Evolutionary conservation across 2,329 filamentous ascomycete genomes (phyloP).

Genomic region (Colletotrichum brevisporum): DNA sequence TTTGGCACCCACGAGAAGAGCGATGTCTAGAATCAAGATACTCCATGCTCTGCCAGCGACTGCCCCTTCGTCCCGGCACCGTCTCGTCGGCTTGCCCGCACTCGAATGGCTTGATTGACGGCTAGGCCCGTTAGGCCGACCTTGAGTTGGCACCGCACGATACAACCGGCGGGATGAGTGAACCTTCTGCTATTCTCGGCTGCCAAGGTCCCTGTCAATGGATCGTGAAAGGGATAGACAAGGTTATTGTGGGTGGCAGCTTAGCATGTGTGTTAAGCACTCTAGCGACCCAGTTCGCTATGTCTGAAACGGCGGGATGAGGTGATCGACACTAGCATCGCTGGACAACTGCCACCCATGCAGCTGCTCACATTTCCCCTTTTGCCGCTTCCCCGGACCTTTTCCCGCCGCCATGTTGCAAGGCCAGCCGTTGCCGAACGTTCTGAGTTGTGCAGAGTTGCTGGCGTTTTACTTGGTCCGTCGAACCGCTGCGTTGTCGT

Average conservation of each 20-base stretch:
- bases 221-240: not conserved
- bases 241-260: not conserved
- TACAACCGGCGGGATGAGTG: not conserved
- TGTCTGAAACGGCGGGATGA: conserved; percentile 6
- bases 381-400: too few relatives aligned
- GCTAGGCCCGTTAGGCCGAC: conserved; percentile 4
- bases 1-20: not conserved
- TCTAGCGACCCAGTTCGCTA: not conserved
- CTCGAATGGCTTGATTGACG: not conserved
- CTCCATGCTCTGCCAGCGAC: not conserved
- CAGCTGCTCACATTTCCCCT: not conserved
- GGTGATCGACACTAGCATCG: not conserved
- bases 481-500: too few relatives aligned
- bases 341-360: not conserved
- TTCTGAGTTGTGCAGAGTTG: too few relatives aligned
- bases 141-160: not conserved
- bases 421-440: too few relatives aligned
- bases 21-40: not conserved
- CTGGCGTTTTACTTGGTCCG: too few relatives aligned
- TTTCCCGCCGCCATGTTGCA: too few relatives aligned
- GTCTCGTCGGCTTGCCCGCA: not conserved
- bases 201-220: conserved; percentile 8
- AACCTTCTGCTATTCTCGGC: conserved; percentile 15
- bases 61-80: not conserved
- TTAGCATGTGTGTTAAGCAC: conserved; percentile 15